phyloP scores from a whole-genome alignment of 257 asterid genomes.

The Petunia secreta region DNA sequence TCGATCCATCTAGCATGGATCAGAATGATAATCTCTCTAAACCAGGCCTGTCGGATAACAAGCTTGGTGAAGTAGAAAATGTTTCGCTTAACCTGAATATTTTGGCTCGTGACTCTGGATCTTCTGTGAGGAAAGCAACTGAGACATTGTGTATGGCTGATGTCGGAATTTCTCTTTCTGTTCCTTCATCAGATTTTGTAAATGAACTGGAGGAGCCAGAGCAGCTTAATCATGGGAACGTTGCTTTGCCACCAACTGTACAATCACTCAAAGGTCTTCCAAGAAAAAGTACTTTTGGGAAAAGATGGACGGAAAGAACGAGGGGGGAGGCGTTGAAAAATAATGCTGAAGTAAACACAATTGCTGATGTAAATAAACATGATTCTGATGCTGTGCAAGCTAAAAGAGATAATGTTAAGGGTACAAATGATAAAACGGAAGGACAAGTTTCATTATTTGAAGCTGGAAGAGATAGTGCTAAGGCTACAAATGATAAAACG shows the following conservation, averaged over 20 bases:
- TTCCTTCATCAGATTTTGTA: conserved; percentile 28
- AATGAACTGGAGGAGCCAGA: conserved; percentile 3
- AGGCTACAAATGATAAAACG: not conserved
- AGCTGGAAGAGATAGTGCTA: no score
- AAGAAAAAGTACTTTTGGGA: no score
- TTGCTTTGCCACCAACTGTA: no score
- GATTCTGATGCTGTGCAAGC: conserved; percentile 18
- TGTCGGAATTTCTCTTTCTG: not conserved
- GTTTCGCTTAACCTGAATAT: conserved; percentile 18
- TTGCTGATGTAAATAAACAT: not conserved
- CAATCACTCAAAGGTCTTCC: no score
- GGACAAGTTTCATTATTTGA: no score
- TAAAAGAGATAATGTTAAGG: conserved; percentile 25
- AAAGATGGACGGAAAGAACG: no score
- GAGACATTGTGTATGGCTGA: not conserved
- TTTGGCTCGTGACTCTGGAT: conserved; percentile 34
- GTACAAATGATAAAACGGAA: conserved; percentile 25
- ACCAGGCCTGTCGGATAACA: not conserved
- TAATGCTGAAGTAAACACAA: not conserved
- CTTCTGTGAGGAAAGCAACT: conserved; percentile 31
- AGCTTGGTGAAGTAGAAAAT: conserved; percentile 25
- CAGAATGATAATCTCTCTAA: conserved; percentile 38
- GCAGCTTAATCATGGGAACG: no score
- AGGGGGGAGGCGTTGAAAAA: no score
- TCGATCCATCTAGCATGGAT: conserved; percentile 33